These are phyloP conservation scores for Agaricus subrufescens DNA, from an alignment of 768 basidiomycete species.

Conservation along the genomic window DNA sequence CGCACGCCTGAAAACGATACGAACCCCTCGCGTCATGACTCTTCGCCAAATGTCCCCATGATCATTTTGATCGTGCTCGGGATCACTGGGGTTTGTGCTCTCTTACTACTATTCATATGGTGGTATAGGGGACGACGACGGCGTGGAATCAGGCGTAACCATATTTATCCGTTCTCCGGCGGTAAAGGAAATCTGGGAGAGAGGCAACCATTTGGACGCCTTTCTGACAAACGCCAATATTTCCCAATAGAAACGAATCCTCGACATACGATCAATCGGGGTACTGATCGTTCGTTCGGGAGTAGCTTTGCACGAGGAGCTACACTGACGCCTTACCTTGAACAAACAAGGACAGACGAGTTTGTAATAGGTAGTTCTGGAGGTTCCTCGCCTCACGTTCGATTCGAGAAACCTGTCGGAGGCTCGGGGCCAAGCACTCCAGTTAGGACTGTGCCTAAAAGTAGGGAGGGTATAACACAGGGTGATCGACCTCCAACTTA, in stretches of 20 bases:
- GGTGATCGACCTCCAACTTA: constrained; percentile 3
- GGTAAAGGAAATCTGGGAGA: not conserved
- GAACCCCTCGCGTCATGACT: not conserved
- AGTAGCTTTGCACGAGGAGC: not conserved
- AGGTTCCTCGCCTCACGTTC: not conserved
- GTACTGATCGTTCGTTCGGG: not conserved
- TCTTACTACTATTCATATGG: not conserved
- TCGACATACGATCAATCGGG: not conserved
- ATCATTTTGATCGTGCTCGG: not conserved
- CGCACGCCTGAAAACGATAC: not conserved
- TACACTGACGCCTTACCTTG: not conserved
- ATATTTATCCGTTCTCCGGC: not conserved
- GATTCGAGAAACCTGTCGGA: not conserved
- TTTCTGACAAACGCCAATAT: not conserved
- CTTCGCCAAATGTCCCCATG: not conserved
- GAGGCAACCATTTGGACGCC: not conserved
- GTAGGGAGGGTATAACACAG: not conserved
- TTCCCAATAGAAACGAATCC: not conserved
- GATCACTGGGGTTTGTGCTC: not conserved
- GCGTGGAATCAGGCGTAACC: not conserved
- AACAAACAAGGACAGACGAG: not conserved
- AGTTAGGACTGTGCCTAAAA: not conserved
- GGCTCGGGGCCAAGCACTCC: not conserved
- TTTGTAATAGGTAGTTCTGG: not conserved
- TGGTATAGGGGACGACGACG: not conserved